These are phyloP conservation scores for Geoglossum glabrum DNA, from an alignment of 495 filamentous ascomycete species.

Conservation along the genomic window DNA sequence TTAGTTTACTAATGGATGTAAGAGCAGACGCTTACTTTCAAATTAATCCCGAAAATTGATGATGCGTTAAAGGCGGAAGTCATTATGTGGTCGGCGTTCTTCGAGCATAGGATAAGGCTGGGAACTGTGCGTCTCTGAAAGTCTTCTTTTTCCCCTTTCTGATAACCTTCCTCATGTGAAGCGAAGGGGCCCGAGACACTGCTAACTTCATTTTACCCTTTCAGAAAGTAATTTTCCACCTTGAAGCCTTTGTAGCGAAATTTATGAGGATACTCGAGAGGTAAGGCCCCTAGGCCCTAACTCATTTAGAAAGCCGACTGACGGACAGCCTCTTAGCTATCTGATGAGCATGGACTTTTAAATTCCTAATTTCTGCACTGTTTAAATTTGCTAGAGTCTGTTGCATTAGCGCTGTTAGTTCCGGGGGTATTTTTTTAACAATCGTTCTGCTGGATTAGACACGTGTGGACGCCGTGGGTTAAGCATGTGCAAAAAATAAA, in stretches of 20 bases:
- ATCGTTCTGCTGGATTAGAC: too few species aligned
- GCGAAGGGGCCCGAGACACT: neutral
- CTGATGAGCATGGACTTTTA: slow-evolving; percentile 80
- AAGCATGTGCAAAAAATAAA: neutral
- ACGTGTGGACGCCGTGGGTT: neutral
- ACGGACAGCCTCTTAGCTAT: slow-evolving; percentile 31
- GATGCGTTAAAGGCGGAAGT: slow-evolving; percentile 78
- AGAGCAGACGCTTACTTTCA: slow-evolving; percentile 59
- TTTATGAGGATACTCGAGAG: slow-evolving; percentile 89
- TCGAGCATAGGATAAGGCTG: slow-evolving; percentile 78
- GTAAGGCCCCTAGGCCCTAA: slow-evolving; percentile 18
- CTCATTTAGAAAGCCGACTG: neutral
- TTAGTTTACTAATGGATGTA: neutral
- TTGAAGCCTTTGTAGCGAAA: slow-evolving; percentile 96
- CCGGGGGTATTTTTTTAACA: too few species aligned
- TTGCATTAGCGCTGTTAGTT: neutral
- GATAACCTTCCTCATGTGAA: neutral
- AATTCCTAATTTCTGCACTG: neutral
- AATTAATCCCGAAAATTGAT: slow-evolving; percentile 69
- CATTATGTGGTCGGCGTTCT: slow-evolving; percentile 90
- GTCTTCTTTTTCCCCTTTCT: neutral
- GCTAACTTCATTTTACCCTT: neutral
- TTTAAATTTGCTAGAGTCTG: neutral
- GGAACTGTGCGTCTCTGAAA: slow-evolving; percentile 36
- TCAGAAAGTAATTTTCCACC: slow-evolving; percentile 87